phyloP scores from a whole-genome alignment of 2,329 filamentous ascomycete genomes.

The Diaporthe caulivora region DNA sequence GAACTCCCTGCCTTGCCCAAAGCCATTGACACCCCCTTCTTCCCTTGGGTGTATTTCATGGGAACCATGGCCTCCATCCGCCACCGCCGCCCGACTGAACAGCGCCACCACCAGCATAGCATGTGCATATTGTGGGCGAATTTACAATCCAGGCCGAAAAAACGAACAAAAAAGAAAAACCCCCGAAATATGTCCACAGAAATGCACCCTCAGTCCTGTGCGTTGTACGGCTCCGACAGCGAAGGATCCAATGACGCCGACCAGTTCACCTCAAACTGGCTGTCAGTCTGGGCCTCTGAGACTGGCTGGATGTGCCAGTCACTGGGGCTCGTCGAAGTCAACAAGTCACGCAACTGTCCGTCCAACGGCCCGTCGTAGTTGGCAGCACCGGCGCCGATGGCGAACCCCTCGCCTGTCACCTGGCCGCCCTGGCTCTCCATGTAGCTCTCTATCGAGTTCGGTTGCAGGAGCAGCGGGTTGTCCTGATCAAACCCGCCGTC shows the following conservation, averaged over 20 bases:
- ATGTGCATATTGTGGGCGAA: slow-evolving; percentile 15
- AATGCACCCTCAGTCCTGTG: slow-evolving; percentile 34
- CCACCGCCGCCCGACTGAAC: slow-evolving; percentile 3
- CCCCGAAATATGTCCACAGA: neutral
- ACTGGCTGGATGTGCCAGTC: slow-evolving; percentile 39
- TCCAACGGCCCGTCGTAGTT: slow-evolving; percentile 2
- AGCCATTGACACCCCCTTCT: slow-evolving; percentile 1
- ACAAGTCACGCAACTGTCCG: slow-evolving; percentile 6
- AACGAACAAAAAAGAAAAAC: too few relatives aligned
- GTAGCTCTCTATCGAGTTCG: slow-evolving; percentile 30
- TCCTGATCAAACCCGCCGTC: slow-evolving; percentile 28
- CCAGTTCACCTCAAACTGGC: slow-evolving; percentile 35
- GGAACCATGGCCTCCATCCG: neutral
- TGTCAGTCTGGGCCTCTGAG: slow-evolving; percentile 28
- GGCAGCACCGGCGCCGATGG: neutral
- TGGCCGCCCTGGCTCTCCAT: slow-evolving; percentile 9
- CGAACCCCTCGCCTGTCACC: neutral
- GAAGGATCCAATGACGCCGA: slow-evolving; percentile 34
- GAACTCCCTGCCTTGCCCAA: slow-evolving; percentile 24
- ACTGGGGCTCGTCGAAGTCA: slow-evolving; percentile 18
- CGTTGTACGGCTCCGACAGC: slow-evolving; percentile 37
- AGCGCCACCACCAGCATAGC: slow-evolving; percentile 24
- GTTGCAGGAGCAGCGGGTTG: slow-evolving; percentile 36
- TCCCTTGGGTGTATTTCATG: neutral
- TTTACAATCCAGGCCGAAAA: slow-evolving; percentile 16